A percentile compares a stretch with the other conserved stretches of the same genome.
These are phyloP conservation scores for Diaporthe aspalathi DNA, from an alignment of 2,329 filamentous ascomycete genomes.

Conservation along the genomic window DNA sequence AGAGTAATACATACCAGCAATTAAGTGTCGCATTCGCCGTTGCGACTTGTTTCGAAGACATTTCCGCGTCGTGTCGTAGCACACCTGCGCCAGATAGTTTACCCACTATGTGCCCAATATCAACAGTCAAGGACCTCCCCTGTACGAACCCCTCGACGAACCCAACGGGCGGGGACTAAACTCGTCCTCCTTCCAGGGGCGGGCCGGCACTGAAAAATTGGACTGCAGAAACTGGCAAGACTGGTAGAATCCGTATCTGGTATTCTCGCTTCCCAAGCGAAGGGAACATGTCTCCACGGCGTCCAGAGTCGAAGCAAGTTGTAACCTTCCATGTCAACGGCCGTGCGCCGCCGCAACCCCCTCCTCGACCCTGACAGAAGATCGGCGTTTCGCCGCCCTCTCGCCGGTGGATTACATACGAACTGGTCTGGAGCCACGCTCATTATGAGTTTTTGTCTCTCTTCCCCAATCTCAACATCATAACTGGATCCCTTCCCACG, in stretches of 20 bases:
- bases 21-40: neutral
- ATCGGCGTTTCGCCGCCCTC: conserved; percentile 2
- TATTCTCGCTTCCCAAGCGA: conserved; percentile 17
- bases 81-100: neutral
- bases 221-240: neutral
- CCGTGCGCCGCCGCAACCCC: conserved; percentile 23
- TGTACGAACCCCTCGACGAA: neutral
- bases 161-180: conserved; percentile 4
- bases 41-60: conserved; percentile 3
- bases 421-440: neutral
- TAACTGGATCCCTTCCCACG: conserved; percentile 11
- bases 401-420: neutral
- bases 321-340: neutral
- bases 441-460: neutral
- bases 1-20: neutral
- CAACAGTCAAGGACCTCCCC: neutral
- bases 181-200: neutral
- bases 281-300: conserved; percentile 16
- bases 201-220: conserved; percentile 8
- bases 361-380: conserved; percentile 5
- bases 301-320: conserved; percentile 12
- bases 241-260: neutral
- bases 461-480: neutral
- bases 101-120: neutral
- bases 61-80: conserved; percentile 18